Evolutionary conservation across 768 basidiomycete genomes (phyloP).

Genomic region (Lentinula boryana): DNA sequence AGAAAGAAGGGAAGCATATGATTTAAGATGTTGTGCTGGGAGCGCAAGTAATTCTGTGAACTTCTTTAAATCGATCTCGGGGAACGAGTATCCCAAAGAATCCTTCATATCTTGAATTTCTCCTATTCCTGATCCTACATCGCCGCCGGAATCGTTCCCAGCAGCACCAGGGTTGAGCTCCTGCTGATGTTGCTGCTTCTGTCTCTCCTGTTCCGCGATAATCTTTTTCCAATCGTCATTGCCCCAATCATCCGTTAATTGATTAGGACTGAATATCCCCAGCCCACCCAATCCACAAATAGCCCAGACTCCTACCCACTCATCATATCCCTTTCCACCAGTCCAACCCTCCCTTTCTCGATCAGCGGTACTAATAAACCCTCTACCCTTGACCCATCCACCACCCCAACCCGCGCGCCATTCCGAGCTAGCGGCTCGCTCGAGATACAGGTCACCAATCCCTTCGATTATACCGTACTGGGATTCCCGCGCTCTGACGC

Average conservation of each 20-base stretch:
- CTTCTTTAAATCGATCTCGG: constrained; percentile 60
- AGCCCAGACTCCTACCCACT: constrained; percentile 1
- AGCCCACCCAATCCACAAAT: not conserved
- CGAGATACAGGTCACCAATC: constrained; percentile 86
- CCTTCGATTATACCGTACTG: constrained; percentile 76
- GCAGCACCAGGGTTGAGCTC: constrained; percentile 34
- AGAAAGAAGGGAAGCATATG: constrained; percentile 55
- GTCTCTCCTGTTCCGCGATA: not conserved
- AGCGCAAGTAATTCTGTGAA: constrained; percentile 51
- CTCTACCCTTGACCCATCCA: not conserved
- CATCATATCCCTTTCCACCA: not conserved
- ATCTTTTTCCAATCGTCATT: constrained; percentile 2
- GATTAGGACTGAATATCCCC: not conserved
- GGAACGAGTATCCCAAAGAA: constrained; percentile 18
- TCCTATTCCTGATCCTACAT: constrained; percentile 76
- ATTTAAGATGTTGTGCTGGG: constrained; percentile 76
- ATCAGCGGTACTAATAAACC: not conserved
- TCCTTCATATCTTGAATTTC: constrained; percentile 81
- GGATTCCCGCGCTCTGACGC: constrained; percentile 74
- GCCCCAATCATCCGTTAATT: not conserved
- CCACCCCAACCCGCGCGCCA: constrained; percentile 24
- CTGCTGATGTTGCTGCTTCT: not conserved
- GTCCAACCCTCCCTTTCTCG: not conserved
- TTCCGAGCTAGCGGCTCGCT: constrained; percentile 76
- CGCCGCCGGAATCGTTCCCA: constrained; percentile 77